A percentile compares a stretch with the other conserved stretches of the same genome.
Conservation (phyloP, 2,329 filamentous ascomycete genomes). For the Colletotrichum lindemuthianum region DNA sequence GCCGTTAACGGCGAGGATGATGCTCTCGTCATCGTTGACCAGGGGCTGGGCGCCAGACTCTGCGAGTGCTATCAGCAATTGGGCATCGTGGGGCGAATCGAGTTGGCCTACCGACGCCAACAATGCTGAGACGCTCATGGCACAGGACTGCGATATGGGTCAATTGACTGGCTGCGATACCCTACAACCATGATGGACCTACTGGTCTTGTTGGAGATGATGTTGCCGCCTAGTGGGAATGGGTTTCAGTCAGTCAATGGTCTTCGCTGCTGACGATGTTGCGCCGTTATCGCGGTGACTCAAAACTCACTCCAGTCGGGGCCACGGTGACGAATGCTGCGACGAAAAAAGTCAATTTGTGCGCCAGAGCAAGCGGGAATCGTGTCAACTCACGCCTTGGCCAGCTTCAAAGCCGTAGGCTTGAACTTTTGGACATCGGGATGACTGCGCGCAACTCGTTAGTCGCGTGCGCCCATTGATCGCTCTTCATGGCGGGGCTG, state of each 20-base stretch:
- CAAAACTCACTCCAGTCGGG: constrained; percentile 93
- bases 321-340: constrained; percentile 91
- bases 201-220: constrained; percentile 93
- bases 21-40: constrained; percentile 87
- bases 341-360: constrained; percentile 51
- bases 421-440: constrained; percentile 97
- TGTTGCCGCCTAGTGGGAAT: constrained; percentile 77
- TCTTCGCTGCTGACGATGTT: constrained; percentile 26
- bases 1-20: constrained; percentile 96
- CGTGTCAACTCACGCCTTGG: constrained; percentile 80
- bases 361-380: constrained; percentile 15
- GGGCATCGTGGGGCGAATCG: neutral
- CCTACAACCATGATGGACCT: constrained; percentile 48
- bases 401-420: constrained; percentile 90
- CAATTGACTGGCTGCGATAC: constrained; percentile 34
- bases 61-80: constrained; percentile 49
- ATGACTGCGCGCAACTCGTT: constrained; percentile 64
- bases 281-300: constrained; percentile 33
- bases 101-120: constrained; percentile 82
- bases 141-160: constrained; percentile 76
- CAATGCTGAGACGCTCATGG: constrained; percentile 97
- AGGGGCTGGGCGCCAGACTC: constrained; percentile 96
- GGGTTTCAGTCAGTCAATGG: constrained; percentile 44
- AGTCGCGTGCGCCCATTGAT: constrained; percentile 34
- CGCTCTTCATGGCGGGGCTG: constrained; percentile 45